Evolutionary conservation across 148 eudicot species (phyloP).

Genomic region (Camellia lanceoleosa): DNA sequence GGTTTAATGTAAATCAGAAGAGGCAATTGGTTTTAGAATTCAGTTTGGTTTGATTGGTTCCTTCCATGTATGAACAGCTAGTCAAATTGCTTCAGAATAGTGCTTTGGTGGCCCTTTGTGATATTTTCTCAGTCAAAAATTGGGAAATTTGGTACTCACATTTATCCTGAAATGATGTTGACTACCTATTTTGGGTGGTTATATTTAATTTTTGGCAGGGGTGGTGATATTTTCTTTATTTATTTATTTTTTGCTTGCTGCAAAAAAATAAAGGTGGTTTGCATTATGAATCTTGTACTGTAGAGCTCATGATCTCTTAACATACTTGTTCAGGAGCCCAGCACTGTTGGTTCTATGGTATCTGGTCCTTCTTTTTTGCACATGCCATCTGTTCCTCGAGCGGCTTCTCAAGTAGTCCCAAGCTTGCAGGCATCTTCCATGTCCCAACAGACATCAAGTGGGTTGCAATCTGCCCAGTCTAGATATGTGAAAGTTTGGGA

Average conservation of each 20-base stretch:
- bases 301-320: constrained; percentile 16
- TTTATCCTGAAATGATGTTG: too few relatives aligned
- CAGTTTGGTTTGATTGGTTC: too few relatives aligned
- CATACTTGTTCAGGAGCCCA: constrained; percentile 65
- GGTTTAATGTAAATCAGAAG: too few relatives aligned
- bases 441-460: constrained; percentile 54
- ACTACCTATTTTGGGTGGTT: too few relatives aligned
- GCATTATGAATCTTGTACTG: not conserved
- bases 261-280: not conserved
- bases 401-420: constrained; percentile 58
- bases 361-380: constrained; percentile 58
- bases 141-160: too few relatives aligned
- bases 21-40: too few relatives aligned
- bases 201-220: too few relatives aligned
- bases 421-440: constrained; percentile 67
- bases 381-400: constrained; percentile 62
- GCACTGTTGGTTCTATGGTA: constrained; percentile 55
- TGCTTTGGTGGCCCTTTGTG: too few relatives aligned
- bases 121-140: too few relatives aligned
- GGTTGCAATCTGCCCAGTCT: constrained; percentile 65
- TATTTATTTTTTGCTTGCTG: not conserved
- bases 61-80: too few relatives aligned
- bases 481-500: constrained; percentile 95
- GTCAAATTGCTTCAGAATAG: too few relatives aligned
- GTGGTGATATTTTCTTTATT: too few relatives aligned